phyloP scores from a whole-genome alignment of 2,329 filamentous ascomycete genomes.

The Venturia pyrina region DNA sequence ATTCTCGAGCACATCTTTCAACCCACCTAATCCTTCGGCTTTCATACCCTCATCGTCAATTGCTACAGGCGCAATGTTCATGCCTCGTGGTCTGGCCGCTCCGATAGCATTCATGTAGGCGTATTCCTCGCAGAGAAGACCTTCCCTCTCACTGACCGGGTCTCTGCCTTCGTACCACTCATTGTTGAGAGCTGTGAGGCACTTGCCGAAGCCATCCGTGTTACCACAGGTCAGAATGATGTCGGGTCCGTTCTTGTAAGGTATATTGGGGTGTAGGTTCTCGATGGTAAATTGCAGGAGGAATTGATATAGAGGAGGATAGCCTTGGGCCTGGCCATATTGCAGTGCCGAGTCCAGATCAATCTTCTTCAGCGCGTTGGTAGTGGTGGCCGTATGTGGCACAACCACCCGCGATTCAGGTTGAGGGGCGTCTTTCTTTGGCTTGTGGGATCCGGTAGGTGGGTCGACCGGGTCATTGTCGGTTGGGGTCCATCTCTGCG shows the following conservation, averaged over 20 bases:
- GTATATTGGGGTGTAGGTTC: slow-evolving; percentile 69
- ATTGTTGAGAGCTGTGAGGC: slow-evolving; percentile 64
- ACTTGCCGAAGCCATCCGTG: slow-evolving; percentile 78
- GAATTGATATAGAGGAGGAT: slow-evolving; percentile 68
- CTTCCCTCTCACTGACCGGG: slow-evolving; percentile 59
- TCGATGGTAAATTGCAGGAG: slow-evolving; percentile 68
- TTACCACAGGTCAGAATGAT: slow-evolving; percentile 71
- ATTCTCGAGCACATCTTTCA: slow-evolving; percentile 68
- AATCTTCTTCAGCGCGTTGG: slow-evolving; percentile 57
- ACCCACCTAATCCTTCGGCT: slow-evolving; percentile 59
- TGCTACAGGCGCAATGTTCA: slow-evolving; percentile 63
- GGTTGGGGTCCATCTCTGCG: slow-evolving; percentile 63
- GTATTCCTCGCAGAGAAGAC: slow-evolving; percentile 69
- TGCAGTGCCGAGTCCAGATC: slow-evolving; percentile 76
- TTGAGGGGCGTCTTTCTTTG: not conserved
- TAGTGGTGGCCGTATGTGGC: slow-evolving; percentile 53
- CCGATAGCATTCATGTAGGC: slow-evolving; percentile 70
- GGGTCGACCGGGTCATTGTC: slow-evolving; percentile 49
- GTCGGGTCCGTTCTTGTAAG: slow-evolving; percentile 67
- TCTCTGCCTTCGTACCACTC: slow-evolving; percentile 62
- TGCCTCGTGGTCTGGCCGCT: slow-evolving; percentile 54
- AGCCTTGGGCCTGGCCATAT: slow-evolving; percentile 75
- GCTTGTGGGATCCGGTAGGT: slow-evolving; percentile 17
- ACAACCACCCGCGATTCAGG: slow-evolving; percentile 49
- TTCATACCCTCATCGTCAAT: slow-evolving; percentile 74